These are phyloP conservation scores for Scheffersomyces quercinus DNA, from an alignment of 1,139 yeast species.

Conservation along the genomic window DNA sequence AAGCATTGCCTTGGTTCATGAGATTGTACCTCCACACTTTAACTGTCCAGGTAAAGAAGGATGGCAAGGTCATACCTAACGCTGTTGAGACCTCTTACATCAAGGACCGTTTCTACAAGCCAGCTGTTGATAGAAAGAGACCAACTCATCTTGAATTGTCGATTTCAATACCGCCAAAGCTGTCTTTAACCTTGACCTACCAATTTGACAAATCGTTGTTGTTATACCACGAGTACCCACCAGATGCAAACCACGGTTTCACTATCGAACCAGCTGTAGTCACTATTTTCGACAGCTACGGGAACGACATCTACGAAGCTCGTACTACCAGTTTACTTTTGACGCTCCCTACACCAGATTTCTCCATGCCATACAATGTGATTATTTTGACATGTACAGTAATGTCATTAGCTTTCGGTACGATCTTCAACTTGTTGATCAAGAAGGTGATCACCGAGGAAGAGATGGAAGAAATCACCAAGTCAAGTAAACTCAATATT, in stretches of 20 bases:
- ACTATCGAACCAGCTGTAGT: slow-evolving; percentile 89
- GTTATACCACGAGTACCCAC: slow-evolving; percentile 90
- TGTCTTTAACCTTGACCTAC: slow-evolving; percentile 65
- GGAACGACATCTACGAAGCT: slow-evolving; percentile 47
- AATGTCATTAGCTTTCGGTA: slow-evolving; percentile 90
- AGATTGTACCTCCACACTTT: slow-evolving; percentile 77
- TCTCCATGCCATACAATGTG: slow-evolving; percentile 98
- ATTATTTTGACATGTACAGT: slow-evolving; percentile 92
- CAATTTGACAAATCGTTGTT: slow-evolving; percentile 86
- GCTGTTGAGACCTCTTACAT: slow-evolving; percentile 37
- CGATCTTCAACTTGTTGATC: slow-evolving; percentile 74
- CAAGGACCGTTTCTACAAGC: slow-evolving; percentile 60
- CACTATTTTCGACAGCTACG: slow-evolving; percentile 41
- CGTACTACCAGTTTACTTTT: slow-evolving; percentile 85
- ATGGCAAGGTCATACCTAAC: slow-evolving; percentile 17
- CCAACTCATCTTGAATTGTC: slow-evolving; percentile 83
- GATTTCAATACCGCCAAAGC: slow-evolving; percentile 62
- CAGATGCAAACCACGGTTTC: slow-evolving; percentile 98
- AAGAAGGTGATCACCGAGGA: slow-evolving; percentile 77
- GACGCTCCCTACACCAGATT: slow-evolving; percentile 94
- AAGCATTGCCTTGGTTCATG: slow-evolving; percentile 93
- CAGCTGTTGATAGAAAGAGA: slow-evolving; percentile 77
- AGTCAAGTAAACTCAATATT: slow-evolving; percentile 23
- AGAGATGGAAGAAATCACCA: slow-evolving; percentile 55
- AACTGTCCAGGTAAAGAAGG: slow-evolving; percentile 20